phyloP scores from a whole-genome alignment of 208 protist species.

The Trypanosoma caninum region DNA sequence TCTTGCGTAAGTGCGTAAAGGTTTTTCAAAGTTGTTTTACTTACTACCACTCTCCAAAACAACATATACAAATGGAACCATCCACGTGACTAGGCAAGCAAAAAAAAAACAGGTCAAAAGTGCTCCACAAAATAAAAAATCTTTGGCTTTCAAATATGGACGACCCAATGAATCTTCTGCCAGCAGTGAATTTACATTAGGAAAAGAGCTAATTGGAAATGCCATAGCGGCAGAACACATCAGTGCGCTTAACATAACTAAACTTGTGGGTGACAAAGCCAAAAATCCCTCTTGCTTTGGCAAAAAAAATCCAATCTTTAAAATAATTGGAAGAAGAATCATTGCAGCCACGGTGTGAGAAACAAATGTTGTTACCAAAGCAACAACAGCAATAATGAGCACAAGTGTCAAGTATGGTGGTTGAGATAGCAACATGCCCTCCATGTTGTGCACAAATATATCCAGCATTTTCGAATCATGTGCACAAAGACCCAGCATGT shows the following conservation, averaged over 20 bases:
- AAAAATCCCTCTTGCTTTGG: constrained; percentile 44
- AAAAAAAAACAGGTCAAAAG: constrained; percentile 67
- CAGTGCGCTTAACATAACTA: constrained; percentile 81
- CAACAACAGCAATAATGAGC: constrained; percentile 54
- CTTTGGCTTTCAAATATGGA: constrained; percentile 85
- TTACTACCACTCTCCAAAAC: constrained; percentile 30
- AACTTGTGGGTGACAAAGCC: constrained; percentile 60
- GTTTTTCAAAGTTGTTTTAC: constrained; percentile 6
- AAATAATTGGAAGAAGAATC: constrained; percentile 91
- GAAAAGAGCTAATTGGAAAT: constrained; percentile 94
- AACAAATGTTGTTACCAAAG: constrained; percentile 88
- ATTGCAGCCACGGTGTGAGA: constrained; percentile 94
- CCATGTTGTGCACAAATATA: constrained; percentile 70
- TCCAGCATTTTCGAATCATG: constrained; percentile 82
- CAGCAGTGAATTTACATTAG: constrained; percentile 92
- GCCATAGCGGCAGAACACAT: constrained; percentile 93
- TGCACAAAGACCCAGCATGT: constrained; percentile 91
- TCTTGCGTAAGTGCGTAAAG: too few species aligned
- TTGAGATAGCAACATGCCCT: constrained; percentile 44
- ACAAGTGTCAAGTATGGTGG: constrained; percentile 70
- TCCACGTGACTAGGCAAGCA: constrained; percentile 73
- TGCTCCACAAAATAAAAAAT: constrained; percentile 86
- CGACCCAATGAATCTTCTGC: constrained; percentile 82
- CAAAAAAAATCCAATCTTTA: constrained; percentile 84
- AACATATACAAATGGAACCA: constrained; percentile 78